Evolutionary conservation across 75 land plant species (phyloP).

Genomic region (Larix kaempferi): DNA sequence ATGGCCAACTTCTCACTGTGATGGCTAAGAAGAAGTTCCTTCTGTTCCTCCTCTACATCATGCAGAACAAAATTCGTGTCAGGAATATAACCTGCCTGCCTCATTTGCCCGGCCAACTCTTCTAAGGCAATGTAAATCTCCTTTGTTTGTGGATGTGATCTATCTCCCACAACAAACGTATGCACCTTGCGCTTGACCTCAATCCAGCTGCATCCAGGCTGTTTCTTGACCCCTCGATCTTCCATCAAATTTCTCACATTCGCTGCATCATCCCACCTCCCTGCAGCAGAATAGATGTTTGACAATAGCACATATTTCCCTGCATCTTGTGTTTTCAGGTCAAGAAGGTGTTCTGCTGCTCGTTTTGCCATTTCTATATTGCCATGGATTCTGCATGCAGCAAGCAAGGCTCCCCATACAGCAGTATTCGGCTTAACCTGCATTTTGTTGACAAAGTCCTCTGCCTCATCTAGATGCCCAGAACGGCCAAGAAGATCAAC

Average conservation of each 20-base stretch:
- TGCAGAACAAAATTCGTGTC: slow-evolving; percentile 2
- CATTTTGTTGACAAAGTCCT: slow-evolving; percentile 12
- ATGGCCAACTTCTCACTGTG: slow-evolving; percentile 4
- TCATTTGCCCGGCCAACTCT: neutral
- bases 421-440: slow-evolving; percentile 9
- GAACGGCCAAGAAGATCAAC: slow-evolving; percentile 20
- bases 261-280: slow-evolving; percentile 4
- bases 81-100: neutral
- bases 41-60: slow-evolving; percentile 8
- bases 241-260: slow-evolving; percentile 5
- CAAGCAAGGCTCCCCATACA: slow-evolving; percentile 18
- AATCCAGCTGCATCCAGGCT: slow-evolving; percentile 5
- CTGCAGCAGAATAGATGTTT: slow-evolving; percentile 9
- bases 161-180: neutral
- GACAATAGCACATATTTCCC: slow-evolving; percentile 17
- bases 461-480: slow-evolving; percentile 10
- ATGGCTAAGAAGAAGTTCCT: slow-evolving; percentile 5
- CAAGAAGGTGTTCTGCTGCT: slow-evolving; percentile 10
- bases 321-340: slow-evolving; percentile 12
- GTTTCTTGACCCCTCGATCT: neutral
- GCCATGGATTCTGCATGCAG: slow-evolving; percentile 16
- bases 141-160: slow-evolving; percentile 6
- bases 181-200: slow-evolving; percentile 1
- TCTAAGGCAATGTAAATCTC: slow-evolving; percentile 5
- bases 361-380: slow-evolving; percentile 13